Conservation (phyloP, 2,329 filamentous ascomycete genomes). For the Alternaria ethzedia region DNA sequence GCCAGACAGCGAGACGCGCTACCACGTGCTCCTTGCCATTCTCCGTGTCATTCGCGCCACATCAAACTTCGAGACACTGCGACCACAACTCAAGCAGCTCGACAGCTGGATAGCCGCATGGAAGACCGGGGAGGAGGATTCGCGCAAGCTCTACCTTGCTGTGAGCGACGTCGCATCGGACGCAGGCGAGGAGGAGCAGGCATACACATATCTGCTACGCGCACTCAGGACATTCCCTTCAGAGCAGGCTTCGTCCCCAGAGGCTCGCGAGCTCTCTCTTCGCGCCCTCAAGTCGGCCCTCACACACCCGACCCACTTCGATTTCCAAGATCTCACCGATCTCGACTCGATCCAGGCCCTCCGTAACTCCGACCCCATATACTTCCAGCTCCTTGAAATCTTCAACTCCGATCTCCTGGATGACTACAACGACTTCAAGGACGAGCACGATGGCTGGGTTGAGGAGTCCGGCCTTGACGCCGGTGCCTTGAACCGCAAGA, state of each 20-base stretch:
- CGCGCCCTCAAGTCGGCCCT: conserved; percentile 72
- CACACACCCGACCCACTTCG: conserved; percentile 69
- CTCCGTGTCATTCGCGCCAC: conserved; percentile 79
- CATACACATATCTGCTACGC: conserved; percentile 73
- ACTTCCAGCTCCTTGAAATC: conserved; percentile 92
- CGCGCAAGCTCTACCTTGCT: conserved; percentile 83
- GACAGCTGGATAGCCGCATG: conserved; percentile 82
- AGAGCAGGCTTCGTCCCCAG: conserved; percentile 60
- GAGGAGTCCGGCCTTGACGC: conserved; percentile 76
- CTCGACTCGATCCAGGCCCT: conserved; percentile 85
- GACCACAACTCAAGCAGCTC: conserved; percentile 81
- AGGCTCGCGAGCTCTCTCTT: conserved; percentile 65
- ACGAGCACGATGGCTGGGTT: conserved; percentile 86
- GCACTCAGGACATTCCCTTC: conserved; percentile 79
- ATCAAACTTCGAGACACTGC: conserved; percentile 76
- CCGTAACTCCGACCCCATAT: conserved; percentile 79
- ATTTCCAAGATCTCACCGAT: conserved; percentile 74
- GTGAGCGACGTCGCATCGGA: conserved; percentile 82
- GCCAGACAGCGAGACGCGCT: conserved; percentile 74
- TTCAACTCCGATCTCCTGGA: conserved; percentile 94
- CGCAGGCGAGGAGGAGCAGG: conserved; percentile 76
- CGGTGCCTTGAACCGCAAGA: conserved; percentile 85
- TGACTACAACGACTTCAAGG: conserved; percentile 93
- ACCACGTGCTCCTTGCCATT: conserved; percentile 89
- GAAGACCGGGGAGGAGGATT: conserved; percentile 81